phyloP scores from a whole-genome alignment of 805 yeast species.

The Wickerhamiella musiphila region DNA sequence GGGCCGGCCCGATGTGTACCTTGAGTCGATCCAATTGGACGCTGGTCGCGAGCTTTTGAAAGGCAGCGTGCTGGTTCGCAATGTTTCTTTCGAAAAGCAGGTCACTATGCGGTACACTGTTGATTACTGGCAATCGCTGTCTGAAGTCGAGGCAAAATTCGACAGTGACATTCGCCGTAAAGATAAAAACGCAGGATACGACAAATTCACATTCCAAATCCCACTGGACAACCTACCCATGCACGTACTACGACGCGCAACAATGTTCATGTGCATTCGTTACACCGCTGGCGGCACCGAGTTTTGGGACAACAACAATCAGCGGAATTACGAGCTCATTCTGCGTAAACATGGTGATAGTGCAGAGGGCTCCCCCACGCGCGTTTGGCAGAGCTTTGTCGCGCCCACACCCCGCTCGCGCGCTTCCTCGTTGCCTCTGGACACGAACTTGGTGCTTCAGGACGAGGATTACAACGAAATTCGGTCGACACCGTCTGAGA shows the following conservation, averaged over 20 bases:
- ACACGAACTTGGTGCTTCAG: not conserved
- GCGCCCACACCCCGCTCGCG: constrained; percentile 1
- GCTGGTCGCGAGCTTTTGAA: constrained; percentile 38
- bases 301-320: constrained; percentile 63
- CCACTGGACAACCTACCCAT: constrained; percentile 22
- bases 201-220: constrained; percentile 53
- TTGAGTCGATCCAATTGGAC: constrained; percentile 47
- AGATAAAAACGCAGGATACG: constrained; percentile 24
- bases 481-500: constrained; percentile 2
- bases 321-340: constrained; percentile 38
- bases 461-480: not conserved
- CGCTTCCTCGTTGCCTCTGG: constrained; percentile 1
- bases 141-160: constrained; percentile 49
- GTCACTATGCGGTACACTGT: constrained; percentile 59
- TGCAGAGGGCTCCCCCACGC: constrained; percentile 2
- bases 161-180: constrained; percentile 30
- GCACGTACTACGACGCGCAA: constrained; percentile 15
- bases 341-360: constrained; percentile 19
- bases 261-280: constrained; percentile 38
- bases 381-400: not conserved
- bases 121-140: constrained; percentile 62
- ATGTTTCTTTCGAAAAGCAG: constrained; percentile 47
- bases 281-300: constrained; percentile 34
- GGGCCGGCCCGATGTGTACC: constrained; percentile 30
- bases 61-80: constrained; percentile 68